phyloP scores from a whole-genome alignment of 192 early-diverging fungal species.

The Coemansia sp. region DNA sequence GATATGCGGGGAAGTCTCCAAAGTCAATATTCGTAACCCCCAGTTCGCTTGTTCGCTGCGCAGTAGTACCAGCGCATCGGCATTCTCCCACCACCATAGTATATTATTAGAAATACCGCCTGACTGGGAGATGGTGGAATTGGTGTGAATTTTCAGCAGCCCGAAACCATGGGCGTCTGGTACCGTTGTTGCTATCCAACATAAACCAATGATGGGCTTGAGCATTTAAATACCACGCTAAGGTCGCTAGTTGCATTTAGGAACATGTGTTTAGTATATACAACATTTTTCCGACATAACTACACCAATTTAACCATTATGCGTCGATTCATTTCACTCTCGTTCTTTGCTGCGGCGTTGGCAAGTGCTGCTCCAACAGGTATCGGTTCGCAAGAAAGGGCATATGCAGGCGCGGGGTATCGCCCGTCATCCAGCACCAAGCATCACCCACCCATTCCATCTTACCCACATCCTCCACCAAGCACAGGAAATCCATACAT shows the following conservation, averaged over 20 bases:
- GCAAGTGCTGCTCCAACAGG: not conserved
- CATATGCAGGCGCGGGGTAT: not conserved
- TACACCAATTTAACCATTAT: not conserved
- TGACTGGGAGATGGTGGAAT: not conserved
- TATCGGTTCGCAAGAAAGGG: not conserved
- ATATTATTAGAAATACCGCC: not conserved
- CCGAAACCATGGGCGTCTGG: not conserved
- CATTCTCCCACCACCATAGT: not conserved
- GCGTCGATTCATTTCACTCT: conserved; percentile 28
- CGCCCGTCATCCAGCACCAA: not conserved
- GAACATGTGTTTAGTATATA: not conserved
- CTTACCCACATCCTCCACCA: conserved; percentile 1
- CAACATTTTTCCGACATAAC: not conserved
- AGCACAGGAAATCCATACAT: not conserved
- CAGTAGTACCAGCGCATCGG: not conserved
- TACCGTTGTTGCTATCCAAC: not conserved
- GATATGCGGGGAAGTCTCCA: not conserved
- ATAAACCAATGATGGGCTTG: not conserved
- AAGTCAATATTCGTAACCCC: not conserved
- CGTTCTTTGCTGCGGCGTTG: conserved; percentile 27
- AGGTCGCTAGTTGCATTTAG: not conserved
- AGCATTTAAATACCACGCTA: not conserved
- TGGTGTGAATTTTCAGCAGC: not conserved
- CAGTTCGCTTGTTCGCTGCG: not conserved
- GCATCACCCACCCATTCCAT: not conserved